Percentiles rank a stretch among this genome's conserved stretches.
Conservation (phyloP, 345 rosid genomes). For the Crucihimalaya himalaica region DNA sequence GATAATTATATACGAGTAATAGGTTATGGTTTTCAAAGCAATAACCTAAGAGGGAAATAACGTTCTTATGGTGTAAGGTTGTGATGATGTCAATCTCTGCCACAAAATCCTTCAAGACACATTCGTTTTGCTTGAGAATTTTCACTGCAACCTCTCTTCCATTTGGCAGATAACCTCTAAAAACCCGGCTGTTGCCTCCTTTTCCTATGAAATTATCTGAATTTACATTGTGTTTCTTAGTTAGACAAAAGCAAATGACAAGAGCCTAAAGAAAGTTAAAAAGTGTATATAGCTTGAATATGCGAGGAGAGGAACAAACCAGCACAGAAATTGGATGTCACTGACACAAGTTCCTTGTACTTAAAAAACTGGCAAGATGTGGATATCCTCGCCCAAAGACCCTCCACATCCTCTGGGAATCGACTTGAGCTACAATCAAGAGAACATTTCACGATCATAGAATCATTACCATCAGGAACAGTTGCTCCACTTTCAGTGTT, state of each 20-base stretch:
- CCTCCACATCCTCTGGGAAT: slow-evolving; percentile 56
- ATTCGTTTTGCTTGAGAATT: slow-evolving; percentile 69
- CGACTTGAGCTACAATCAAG: slow-evolving; percentile 35
- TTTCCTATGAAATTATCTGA: slow-evolving; percentile 83
- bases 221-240: slow-evolving; percentile 3
- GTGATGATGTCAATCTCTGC: slow-evolving; percentile 84
- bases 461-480: slow-evolving; percentile 46
- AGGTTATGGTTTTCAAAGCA: slow-evolving; percentile 69
- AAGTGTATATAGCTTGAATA: neutral
- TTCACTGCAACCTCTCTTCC: slow-evolving; percentile 95
- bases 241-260: slow-evolving; percentile 14
- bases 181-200: slow-evolving; percentile 93
- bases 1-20: slow-evolving; percentile 74
- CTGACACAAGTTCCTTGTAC: slow-evolving; percentile 68
- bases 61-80: slow-evolving; percentile 71
- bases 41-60: slow-evolving; percentile 79
- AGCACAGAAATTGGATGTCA: slow-evolving; percentile 63
- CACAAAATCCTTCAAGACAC: slow-evolving; percentile 65
- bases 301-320: slow-evolving; percentile 51
- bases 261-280: neutral
- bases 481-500: slow-evolving; percentile 47
- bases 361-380: slow-evolving; percentile 71
- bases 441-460: slow-evolving; percentile 33
- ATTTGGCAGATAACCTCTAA: slow-evolving; percentile 69
- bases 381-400: slow-evolving; percentile 65